Evolutionary conservation across 108 stramenopile genomes (phyloP).

Genomic region (Aurantiochytrium sp.): DNA sequence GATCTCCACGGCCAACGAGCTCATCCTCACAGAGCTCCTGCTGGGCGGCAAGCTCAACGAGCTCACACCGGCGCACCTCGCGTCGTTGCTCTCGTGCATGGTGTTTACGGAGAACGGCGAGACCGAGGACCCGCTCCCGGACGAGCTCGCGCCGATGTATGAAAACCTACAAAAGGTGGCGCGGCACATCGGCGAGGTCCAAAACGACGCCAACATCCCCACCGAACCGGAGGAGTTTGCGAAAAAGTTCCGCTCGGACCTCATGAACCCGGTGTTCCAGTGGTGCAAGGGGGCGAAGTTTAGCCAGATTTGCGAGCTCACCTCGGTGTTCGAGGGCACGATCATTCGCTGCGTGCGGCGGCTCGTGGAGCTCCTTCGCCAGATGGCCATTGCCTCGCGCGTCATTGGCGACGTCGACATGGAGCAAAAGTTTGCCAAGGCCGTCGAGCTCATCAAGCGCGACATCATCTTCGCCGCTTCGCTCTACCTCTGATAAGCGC

Average conservation of each 20-base stretch:
- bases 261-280: slow-evolving; percentile 91
- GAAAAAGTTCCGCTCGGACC: slow-evolving; percentile 74
- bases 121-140: slow-evolving; percentile 33
- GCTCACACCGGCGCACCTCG: slow-evolving; percentile 79
- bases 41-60: slow-evolving; percentile 94
- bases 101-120: slow-evolving; percentile 73
- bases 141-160: slow-evolving; percentile 42
- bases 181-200: slow-evolving; percentile 13
- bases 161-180: slow-evolving; percentile 48
- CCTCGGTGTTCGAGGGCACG: slow-evolving; percentile 91
- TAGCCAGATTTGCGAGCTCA: slow-evolving; percentile 86
- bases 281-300: slow-evolving; percentile 97
- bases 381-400: slow-evolving; percentile 79
- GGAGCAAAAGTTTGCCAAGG: slow-evolving; percentile 84
- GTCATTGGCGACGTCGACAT: slow-evolving; percentile 91
- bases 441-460: slow-evolving; percentile 81
- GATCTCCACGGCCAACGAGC: slow-evolving; percentile 92
- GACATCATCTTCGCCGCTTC: slow-evolving; percentile 97
- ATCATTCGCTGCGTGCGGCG: slow-evolving; percentile 90
- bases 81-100: slow-evolving; percentile 82
- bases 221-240: slow-evolving; percentile 65
- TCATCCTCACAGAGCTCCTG: slow-evolving; percentile 90
- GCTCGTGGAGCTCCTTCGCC: slow-evolving; percentile 93
- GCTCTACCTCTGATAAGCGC: slow-evolving; percentile 74
- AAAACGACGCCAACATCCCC: slow-evolving; percentile 15